A percentile compares a stretch with the other conserved stretches of the same genome.
Conservation (phyloP, 495 filamentous ascomycete species). For the Echria macrotheca region DNA sequence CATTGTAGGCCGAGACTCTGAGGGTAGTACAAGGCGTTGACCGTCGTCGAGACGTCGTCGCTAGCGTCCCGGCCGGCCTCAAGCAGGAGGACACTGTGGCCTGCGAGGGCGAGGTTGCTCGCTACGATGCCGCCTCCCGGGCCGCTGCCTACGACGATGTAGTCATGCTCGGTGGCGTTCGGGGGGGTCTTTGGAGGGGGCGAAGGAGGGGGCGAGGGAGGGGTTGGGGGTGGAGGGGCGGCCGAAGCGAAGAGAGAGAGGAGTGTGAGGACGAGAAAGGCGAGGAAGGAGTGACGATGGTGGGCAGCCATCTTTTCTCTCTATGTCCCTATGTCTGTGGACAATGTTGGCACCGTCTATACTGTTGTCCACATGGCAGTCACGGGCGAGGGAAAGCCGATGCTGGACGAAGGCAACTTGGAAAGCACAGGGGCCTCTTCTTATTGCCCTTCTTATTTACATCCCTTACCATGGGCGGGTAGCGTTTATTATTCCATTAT, state of each 20-base stretch:
- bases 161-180: conserved; percentile 43
- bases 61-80: conserved; percentile 59
- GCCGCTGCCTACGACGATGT: conserved; percentile 59
- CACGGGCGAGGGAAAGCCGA: too few relatives aligned
- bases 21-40: conserved; percentile 17
- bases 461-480: too few relatives aligned
- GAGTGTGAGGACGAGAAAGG: conserved; percentile 10
- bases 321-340: too few relatives aligned
- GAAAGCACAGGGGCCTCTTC: too few relatives aligned
- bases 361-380: too few relatives aligned
- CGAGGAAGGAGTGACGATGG: conserved; percentile 9
- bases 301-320: too few relatives aligned
- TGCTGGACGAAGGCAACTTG: too few relatives aligned
- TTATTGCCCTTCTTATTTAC: too few relatives aligned
- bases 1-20: conserved; percentile 23
- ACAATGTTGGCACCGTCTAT: too few relatives aligned
- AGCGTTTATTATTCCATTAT: too few relatives aligned
- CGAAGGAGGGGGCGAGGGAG: too few relatives aligned
- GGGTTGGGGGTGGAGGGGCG: background rate
- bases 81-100: conserved; percentile 53
- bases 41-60: conserved; percentile 30
- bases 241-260: conserved; percentile 3
- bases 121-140: conserved; percentile 62
- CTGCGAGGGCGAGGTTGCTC: conserved; percentile 53
- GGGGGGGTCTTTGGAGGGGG: too few relatives aligned